Percentiles rank a stretch among this genome's conserved stretches.
Evolutionary conservation across 1,284 basidiomycete species (phyloP).

Genomic region (Cronartium ribicola): DNA sequence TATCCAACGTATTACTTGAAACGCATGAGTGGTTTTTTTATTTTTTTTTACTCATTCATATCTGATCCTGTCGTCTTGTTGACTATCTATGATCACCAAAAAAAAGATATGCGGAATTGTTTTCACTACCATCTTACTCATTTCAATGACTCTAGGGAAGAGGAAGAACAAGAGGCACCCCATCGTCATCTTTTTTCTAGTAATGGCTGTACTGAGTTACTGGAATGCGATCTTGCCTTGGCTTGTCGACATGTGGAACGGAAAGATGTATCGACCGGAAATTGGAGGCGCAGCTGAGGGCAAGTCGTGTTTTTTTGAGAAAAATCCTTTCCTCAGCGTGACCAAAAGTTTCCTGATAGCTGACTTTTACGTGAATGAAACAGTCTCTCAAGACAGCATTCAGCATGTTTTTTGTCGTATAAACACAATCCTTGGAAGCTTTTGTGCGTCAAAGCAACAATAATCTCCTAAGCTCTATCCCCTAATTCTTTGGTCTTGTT

Average conservation of each 20-base stretch:
- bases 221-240: slow-evolving; percentile 31
- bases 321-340: not conserved
- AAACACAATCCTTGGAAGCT: slow-evolving; percentile 23
- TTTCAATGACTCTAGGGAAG: slow-evolving; percentile 11
- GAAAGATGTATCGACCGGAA: not conserved
- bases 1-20: too few relatives aligned
- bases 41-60: not conserved
- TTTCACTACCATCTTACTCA: slow-evolving; percentile 22
- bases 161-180: slow-evolving; percentile 19
- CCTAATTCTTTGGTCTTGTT: not conserved
- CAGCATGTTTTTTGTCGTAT: slow-evolving; percentile 16
- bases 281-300: not conserved
- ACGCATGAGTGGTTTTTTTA: too few relatives aligned
- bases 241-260: slow-evolving; percentile 11
- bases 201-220: slow-evolving; percentile 16
- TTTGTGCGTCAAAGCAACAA: slow-evolving; percentile 12
- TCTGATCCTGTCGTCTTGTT: not conserved
- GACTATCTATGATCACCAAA: not conserved
- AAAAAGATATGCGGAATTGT: slow-evolving; percentile 12
- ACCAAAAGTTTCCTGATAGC: too few relatives aligned
- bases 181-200: slow-evolving; percentile 20
- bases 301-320: too few relatives aligned
- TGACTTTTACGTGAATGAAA: too few relatives aligned
- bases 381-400: not conserved
- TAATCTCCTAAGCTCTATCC: not conserved